A percentile compares a stretch with the other conserved stretches of the same genome.
Conservation (phyloP, 331 rosid genomes). For the Phaseolus coccineus region DNA sequence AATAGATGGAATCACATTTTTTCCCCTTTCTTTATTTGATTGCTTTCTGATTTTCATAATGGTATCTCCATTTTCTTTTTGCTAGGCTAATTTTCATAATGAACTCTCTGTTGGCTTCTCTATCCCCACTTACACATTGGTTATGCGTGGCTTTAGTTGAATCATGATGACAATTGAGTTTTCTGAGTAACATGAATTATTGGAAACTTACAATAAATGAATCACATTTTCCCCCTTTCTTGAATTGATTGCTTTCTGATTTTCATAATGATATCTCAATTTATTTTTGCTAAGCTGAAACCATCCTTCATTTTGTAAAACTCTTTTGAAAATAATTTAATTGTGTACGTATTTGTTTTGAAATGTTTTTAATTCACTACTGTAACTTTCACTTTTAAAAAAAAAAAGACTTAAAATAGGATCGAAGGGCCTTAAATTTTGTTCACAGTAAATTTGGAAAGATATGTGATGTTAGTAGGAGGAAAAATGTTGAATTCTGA, state of each 20-base stretch:
- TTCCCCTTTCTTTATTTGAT: no score
- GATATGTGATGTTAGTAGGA: slow-evolving; percentile 1
- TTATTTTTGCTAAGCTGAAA: background rate
- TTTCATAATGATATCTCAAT: slow-evolving; percentile 6
- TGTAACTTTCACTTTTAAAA: background rate
- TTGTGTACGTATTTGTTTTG: background rate
- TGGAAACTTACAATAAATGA: slow-evolving; percentile 8
- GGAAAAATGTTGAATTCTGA: background rate
- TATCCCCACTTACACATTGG: background rate
- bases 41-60: no score
- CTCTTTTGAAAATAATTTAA: background rate
- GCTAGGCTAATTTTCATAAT: background rate
- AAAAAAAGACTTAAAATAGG: background rate
- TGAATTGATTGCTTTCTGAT: slow-evolving; percentile 1
- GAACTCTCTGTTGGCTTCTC: background rate
- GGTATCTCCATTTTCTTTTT: background rate
- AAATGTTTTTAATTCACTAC: background rate
- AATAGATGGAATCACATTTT: no score
- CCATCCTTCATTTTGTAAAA: background rate
- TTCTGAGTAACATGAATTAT: slow-evolving; percentile 7
- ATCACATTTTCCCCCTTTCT: background rate
- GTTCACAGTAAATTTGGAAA: background rate
- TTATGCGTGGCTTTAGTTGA: background rate
- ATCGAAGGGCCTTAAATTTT: slow-evolving; percentile 15
- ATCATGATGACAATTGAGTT: background rate